Conservation (phyloP, 495 filamentous ascomycete genomes). For the Aspergillus nanangensis region DNA sequence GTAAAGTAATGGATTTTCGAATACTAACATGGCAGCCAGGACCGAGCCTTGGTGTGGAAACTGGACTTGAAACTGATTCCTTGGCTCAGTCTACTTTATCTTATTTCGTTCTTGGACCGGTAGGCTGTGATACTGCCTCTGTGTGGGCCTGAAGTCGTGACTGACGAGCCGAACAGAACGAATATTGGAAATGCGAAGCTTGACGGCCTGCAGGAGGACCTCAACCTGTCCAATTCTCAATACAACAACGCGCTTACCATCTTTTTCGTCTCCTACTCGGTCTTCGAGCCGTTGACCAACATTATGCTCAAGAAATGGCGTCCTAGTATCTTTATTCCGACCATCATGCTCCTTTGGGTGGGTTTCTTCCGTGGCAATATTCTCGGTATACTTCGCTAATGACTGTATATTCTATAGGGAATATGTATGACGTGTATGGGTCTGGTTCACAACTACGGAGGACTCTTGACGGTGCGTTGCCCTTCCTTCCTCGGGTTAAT, state of each 20-base stretch:
- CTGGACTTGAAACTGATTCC: conserved; percentile 70
- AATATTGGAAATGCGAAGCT: conserved; percentile 91
- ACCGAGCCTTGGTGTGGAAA: conserved; percentile 63
- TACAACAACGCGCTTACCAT: conserved; percentile 79
- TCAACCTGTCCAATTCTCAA: conserved; percentile 60
- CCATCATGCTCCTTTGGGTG: conserved; percentile 56
- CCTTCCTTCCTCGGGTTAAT: not conserved
- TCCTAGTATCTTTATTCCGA: conserved; percentile 64
- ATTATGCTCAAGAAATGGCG: conserved; percentile 75
- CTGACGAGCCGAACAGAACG: no score
- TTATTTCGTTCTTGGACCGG: conserved; percentile 80
- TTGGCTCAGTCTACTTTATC: conserved; percentile 81
- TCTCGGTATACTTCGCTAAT: not conserved
- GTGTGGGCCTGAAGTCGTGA: no score
- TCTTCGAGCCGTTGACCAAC: conserved; percentile 86
- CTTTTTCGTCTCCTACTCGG: conserved; percentile 89
- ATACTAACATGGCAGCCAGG: conserved; percentile 51
- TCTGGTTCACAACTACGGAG: conserved; percentile 69
- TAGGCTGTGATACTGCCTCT: no score
- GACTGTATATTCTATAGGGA: conserved; percentile 47
- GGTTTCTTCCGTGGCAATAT: not conserved
- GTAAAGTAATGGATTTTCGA: no score
- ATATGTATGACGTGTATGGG: conserved; percentile 83
- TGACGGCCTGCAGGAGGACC: conserved; percentile 60
- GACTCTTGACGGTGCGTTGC: conserved; percentile 62